Evolutionary conservation across 805 yeast genomes (phyloP), one percentile per base, ranked within the genome.

Genomic region (Candida germanica): DNA sequence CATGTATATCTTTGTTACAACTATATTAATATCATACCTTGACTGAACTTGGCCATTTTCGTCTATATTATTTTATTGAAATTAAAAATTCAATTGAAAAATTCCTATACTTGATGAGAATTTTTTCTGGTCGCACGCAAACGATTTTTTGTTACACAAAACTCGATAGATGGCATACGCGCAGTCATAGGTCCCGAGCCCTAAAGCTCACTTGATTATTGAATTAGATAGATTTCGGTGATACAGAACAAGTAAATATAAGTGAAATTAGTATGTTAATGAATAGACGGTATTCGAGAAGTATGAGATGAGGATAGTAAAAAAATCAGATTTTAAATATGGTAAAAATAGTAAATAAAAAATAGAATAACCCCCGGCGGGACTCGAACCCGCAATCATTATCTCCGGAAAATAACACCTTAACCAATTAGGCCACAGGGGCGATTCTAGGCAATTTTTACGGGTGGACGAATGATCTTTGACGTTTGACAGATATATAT

Each of bases 351-450:
- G n/a, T n/a, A n/a, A 19, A 12, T 3, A 14, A 23, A 26, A 31
- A 26, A 17, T 7, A 46, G 43, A 42, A 22, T 30, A 70, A 67
- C 77, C 78, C 81, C 71, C 68, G 79, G 80, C 80, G 80, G 82
- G 83, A 77, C 79, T 77, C 82, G 83, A 77, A 77, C 83, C 80
- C 83, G 79, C 82, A 76, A 77, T 77, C 83, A 66, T 70, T 65
- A 69, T 70, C 76, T 64, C 82, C 83, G 83, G 83, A 77, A 67
- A 73, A 73, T 74, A 69, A 75, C 74, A 77, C 80, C 81, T 74
- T 77, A 74, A 77, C 82, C 83, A 75, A 65, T 76, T 77, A 75
- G 81, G 80, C 83, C 81, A 77, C 80, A 67, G 69, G 80, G 77
- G 79, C 80, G 33, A 37, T 35, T 47, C 40, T 35, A 29, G 10